Evolutionary conservation across 1,284 basidiomycete genomes (phyloP).

Genomic region (Pisolithus thermaeus): DNA sequence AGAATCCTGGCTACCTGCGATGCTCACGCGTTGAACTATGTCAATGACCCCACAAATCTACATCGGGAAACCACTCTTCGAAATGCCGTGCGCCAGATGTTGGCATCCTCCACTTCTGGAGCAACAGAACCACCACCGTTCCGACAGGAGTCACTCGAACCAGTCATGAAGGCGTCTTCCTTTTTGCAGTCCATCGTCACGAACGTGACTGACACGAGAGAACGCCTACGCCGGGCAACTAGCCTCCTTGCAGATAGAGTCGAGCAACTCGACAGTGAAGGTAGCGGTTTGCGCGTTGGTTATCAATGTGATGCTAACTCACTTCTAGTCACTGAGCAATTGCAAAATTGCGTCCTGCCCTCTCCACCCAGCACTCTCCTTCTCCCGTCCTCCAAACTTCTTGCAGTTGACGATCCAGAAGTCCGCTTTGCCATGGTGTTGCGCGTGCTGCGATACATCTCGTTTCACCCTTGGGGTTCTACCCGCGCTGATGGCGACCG

Average conservation of each 20-base stretch:
- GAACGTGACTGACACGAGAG: slow-evolving; percentile 26
- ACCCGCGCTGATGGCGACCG: slow-evolving; percentile 52
- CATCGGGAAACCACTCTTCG: slow-evolving; percentile 64
- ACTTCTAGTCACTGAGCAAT: slow-evolving; percentile 32
- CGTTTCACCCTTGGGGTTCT: slow-evolving; percentile 70
- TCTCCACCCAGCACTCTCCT: slow-evolving; percentile 50
- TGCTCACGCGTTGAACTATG: slow-evolving; percentile 51
- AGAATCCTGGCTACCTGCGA: slow-evolving; percentile 71
- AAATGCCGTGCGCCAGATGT: slow-evolving; percentile 57
- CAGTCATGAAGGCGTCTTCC: slow-evolving; percentile 28
- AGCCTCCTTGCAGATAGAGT: slow-evolving; percentile 27
- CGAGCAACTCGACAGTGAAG: slow-evolving; percentile 33
- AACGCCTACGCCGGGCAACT: slow-evolving; percentile 33
- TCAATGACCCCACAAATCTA: slow-evolving; percentile 64
- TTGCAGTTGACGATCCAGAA: slow-evolving; percentile 29
- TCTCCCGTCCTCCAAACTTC: slow-evolving; percentile 34
- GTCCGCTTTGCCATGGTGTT: slow-evolving; percentile 46
- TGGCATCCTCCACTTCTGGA: slow-evolving; percentile 13
- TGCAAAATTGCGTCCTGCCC: slow-evolving; percentile 31
- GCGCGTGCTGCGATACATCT: slow-evolving; percentile 62
- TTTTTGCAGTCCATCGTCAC: slow-evolving; percentile 22
- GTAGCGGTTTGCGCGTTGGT: slow-evolving; percentile 14
- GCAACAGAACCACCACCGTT: slow-evolving; percentile 14
- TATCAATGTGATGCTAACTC: slow-evolving; percentile 7
- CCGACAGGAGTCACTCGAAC: slow-evolving; percentile 25